Percentiles rank a stretch among this genome's conserved stretches.
phyloP scores from a whole-genome alignment of 2,329 filamentous ascomycete species.

The Ophiostoma perfectum region DNA sequence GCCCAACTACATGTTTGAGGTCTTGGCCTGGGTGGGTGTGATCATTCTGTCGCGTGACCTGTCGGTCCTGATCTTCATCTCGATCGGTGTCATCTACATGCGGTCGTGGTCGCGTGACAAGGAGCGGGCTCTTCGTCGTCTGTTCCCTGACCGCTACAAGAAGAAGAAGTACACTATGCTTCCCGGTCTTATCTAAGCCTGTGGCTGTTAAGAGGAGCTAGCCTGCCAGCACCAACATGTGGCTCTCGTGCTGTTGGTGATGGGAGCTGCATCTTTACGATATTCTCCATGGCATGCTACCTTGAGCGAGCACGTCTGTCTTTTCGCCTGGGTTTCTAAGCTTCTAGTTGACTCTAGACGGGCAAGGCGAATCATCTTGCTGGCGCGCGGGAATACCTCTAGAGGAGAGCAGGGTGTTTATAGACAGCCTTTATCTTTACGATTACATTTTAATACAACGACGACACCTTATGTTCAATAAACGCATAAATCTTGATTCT shows the following conservation, averaged over 20 bases:
- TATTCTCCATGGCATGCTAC: too few relatives aligned
- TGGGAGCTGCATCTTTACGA: too few relatives aligned
- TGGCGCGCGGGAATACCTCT: too few relatives aligned
- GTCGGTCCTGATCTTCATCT: conserved; percentile 70
- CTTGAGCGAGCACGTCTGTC: too few relatives aligned
- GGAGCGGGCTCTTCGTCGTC: conserved; percentile 81
- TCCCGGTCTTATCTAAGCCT: conserved; percentile 64
- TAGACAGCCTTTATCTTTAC: neutral
- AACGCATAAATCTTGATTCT: neutral
- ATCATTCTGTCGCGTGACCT: conserved; percentile 74
- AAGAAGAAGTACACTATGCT: conserved; percentile 83
- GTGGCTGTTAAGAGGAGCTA: neutral
- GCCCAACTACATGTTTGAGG: conserved; percentile 96
- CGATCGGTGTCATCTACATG: conserved; percentile 73
- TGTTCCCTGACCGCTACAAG: conserved; percentile 92
- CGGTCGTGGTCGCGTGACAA: conserved; percentile 83
- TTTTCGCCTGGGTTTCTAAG: too few relatives aligned
- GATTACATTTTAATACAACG: neutral
- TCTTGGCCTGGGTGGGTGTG: conserved; percentile 78
- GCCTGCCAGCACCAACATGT: too few relatives aligned
- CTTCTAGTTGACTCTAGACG: too few relatives aligned
- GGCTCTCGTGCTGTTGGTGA: too few relatives aligned
- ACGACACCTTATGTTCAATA: neutral
- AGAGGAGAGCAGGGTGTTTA: neutral
- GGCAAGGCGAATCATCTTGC: too few relatives aligned